These are phyloP conservation scores for Lathyrus aphaca DNA, from an alignment of 306 rosid genomes.

Conservation along the genomic window DNA sequence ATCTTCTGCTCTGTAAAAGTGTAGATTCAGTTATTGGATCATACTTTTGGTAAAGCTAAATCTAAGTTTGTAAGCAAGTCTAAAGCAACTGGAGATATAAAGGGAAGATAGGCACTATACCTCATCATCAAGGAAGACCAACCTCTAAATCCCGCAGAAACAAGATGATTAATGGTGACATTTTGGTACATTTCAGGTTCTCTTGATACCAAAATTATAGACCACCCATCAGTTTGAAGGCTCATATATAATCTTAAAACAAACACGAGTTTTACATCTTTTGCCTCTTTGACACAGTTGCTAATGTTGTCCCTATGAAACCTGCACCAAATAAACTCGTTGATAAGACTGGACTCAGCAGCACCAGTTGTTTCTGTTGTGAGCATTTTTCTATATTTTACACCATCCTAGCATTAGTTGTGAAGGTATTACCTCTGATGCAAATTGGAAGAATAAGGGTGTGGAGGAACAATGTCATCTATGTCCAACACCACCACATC, in stretches of 20 bases:
- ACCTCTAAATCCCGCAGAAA: constrained; percentile 59
- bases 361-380: constrained; percentile 7
- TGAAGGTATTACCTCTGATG: constrained; percentile 46
- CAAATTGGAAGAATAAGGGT: constrained; percentile 31
- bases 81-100: not conserved
- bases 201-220: constrained; percentile 71
- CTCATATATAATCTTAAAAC: constrained; percentile 52
- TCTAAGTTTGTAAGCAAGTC: constrained; percentile 3
- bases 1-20: constrained; percentile 62
- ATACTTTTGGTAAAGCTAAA: constrained; percentile 12
- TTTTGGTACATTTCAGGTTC: constrained; percentile 49
- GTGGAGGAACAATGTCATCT: constrained; percentile 60
- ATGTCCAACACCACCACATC: constrained; percentile 72
- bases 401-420: too few species aligned
- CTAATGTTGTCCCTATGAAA: constrained; percentile 46
- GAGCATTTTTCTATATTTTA: constrained; percentile 23
- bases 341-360: constrained; percentile 4
- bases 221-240: constrained; percentile 69
- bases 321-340: constrained; percentile 41
- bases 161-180: constrained; percentile 54
- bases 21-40: constrained; percentile 13
- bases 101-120: constrained; percentile 48
- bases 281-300: constrained; percentile 52
- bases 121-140: constrained; percentile 80
- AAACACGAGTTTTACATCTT: constrained; percentile 52